Conservation (phyloP, 176 grass and related monocot genomes). For the Carex parvula region DNA sequence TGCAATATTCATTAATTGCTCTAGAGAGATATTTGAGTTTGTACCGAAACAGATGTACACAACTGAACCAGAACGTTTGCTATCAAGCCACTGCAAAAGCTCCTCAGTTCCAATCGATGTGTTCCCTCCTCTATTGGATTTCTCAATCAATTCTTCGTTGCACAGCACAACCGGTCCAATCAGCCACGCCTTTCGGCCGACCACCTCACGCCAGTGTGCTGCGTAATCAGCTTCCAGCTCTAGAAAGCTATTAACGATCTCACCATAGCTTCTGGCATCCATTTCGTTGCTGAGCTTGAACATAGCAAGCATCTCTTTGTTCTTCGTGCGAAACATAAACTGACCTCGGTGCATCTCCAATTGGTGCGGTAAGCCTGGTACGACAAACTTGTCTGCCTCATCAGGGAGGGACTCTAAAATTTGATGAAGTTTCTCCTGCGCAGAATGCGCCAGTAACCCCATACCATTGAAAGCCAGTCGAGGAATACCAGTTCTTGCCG, state of each 20-base stretch:
- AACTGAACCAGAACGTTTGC: slow-evolving; percentile 26
- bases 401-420: slow-evolving; percentile 2
- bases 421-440: background rate
- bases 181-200: slow-evolving; percentile 32
- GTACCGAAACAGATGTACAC: slow-evolving; percentile 56
- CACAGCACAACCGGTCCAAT: slow-evolving; percentile 46
- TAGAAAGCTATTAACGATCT: slow-evolving; percentile 56
- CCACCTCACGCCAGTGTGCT: slow-evolving; percentile 10
- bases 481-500: slow-evolving; percentile 34
- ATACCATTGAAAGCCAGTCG: slow-evolving; percentile 45
- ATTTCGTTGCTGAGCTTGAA: background rate
- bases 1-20: slow-evolving; percentile 45
- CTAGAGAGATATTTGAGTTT: background rate
- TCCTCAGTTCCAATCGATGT: slow-evolving; percentile 20
- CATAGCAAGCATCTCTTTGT: background rate
- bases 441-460: slow-evolving; percentile 34
- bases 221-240: slow-evolving; percentile 50
- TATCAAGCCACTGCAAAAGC: slow-evolving; percentile 44
- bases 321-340: background rate
- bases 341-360: slow-evolving; percentile 37
- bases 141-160: slow-evolving; percentile 17
- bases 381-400: slow-evolving; percentile 1
- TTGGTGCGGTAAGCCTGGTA: slow-evolving; percentile 42
- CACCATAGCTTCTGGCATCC: slow-evolving; percentile 31
- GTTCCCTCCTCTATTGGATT: slow-evolving; percentile 19